Evolutionary conservation across 306 rosid genomes (phyloP), one percentile per base, ranked within the genome.

Genomic region (Vachellia collinsii): DNA sequence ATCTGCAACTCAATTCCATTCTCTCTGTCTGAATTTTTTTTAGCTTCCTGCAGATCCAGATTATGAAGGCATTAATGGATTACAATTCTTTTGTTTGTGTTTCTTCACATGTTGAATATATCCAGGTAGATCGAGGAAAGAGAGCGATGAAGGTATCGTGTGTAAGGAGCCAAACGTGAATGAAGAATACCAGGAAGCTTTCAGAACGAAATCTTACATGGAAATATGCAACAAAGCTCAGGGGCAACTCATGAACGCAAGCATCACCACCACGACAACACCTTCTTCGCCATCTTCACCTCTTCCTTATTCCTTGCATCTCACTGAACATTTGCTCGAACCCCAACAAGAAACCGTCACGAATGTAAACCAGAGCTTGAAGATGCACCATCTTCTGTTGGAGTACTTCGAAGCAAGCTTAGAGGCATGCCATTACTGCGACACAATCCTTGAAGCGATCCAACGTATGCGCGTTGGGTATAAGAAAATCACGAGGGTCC

Each of bases 391-490:
- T 71, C 94, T 93, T 83, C 82, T 95, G 17, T 43, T 87, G 2
- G 90, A 93, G 10, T 95, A 89, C 82, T 93, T 95, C n/a, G 85
- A 90, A 74, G 90, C 96, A 25, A 95, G 88, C 89, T 80, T 88
- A 46, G 88, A 88, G 77, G 98, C 97, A 7, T 87, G 88, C 44
- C 86, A 79, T 65, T 77, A 76, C 20, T 93, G 98, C 50, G 93
- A 93, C 79, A 43, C 68, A 2, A 90, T 95, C 81, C 92, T 93
- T 13, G 83, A 86, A 82, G 86, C 85, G 7, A 71, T 93, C 54
- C 77, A 90, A 25, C 87, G 89, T 78, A 87, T 82, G 36, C 86
- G 88, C 5, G 72, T 79, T 8, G 65, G 86, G 50, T 87, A 90
- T 54, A 37, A 76, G 54, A 62, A 82, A 17, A 80, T 90, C 39